phyloP scores from a whole-genome alignment of 139 green algal genomes.

The Astrephomene gubernaculifera region DNA sequence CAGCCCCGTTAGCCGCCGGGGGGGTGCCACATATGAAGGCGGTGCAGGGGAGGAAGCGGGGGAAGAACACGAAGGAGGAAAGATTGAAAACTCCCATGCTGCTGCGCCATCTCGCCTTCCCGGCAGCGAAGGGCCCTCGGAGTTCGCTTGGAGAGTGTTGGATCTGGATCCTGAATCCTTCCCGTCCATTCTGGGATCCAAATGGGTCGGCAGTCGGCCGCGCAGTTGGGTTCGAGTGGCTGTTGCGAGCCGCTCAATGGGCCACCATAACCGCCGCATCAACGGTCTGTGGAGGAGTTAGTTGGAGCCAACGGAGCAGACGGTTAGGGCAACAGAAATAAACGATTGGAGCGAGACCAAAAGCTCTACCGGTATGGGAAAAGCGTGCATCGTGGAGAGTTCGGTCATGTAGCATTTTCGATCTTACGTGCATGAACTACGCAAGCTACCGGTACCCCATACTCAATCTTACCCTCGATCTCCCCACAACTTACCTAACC shows the following conservation, averaged over 20 bases:
- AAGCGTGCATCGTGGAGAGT: too few species aligned
- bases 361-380: too few species aligned
- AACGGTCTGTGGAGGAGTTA: conserved; percentile 44
- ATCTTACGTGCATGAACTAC: too few species aligned
- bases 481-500: conserved; percentile 4
- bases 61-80: neutral
- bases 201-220: neutral
- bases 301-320: too few species aligned
- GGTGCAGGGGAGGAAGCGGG: neutral
- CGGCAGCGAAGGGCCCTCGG: too few species aligned
- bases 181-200: neutral
- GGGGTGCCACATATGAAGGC: conserved; percentile 63
- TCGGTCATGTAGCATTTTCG: too few species aligned
- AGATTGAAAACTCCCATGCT: conserved; percentile 38
- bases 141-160: too few species aligned
- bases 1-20: conserved; percentile 70
- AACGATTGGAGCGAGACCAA: too few species aligned
- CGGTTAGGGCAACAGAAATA: too few species aligned
- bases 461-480: too few species aligned
- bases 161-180: neutral
- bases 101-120: conserved; percentile 21
- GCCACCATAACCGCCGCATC: conserved; percentile 60
- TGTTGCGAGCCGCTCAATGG: conserved; percentile 42
- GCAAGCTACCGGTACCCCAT: too few species aligned
- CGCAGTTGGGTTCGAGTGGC: conserved; percentile 46